Evolutionary conservation across 495 filamentous ascomycete genomes (phyloP), one percentile per base, ranked within the genome.

Genomic region (Xylaria curta): DNA sequence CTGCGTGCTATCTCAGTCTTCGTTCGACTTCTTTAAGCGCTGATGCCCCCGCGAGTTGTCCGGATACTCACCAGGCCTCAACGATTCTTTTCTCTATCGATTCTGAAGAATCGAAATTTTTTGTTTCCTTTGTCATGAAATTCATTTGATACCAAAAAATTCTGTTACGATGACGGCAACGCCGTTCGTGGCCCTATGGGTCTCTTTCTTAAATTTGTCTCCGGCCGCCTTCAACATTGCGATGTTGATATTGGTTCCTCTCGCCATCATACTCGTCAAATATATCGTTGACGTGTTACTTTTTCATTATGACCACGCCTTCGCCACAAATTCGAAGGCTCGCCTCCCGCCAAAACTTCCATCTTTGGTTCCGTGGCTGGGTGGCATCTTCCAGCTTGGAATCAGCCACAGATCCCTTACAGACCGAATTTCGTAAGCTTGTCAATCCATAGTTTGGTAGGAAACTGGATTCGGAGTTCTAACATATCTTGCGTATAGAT

Each of bases 131-230:
- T 44, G 4, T 42, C 24, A 47, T 65, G 42, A 47, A 1, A 56
- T 42, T 54, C n/a, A 1, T 21, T 67, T n/a, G 49, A 21, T 12
- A 15, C 24, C 17, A 26, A 19, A 10, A 21, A 54, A 28, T 54
- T 36, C 19, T 28, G n/a, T 56, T 31, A 5, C 47, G 28, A 67
- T 67, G 65, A 54, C 65, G 49, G 65, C 65, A 42, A 31, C 49
- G 42, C 65, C 65, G n/a, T 67, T 67, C 19, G 47, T 31, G 47
- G 47, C 65, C 65, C 21, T 67, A 42, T 67, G 65, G 65, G 65
- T 31, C 33, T 21, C 31, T 42, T 56, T 67, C 21, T 36, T 67
- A 4, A 67, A 56, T 5, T 13, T 54, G 9, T 56, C 65, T 15
- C 65, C 65, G 1, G 47, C n/a, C 49, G 13, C 49, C n/a, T 67